These are phyloP conservation scores for Coelastrella sp. DNA, from an alignment of 139 green algal genomes.

Conservation along the genomic window DNA sequence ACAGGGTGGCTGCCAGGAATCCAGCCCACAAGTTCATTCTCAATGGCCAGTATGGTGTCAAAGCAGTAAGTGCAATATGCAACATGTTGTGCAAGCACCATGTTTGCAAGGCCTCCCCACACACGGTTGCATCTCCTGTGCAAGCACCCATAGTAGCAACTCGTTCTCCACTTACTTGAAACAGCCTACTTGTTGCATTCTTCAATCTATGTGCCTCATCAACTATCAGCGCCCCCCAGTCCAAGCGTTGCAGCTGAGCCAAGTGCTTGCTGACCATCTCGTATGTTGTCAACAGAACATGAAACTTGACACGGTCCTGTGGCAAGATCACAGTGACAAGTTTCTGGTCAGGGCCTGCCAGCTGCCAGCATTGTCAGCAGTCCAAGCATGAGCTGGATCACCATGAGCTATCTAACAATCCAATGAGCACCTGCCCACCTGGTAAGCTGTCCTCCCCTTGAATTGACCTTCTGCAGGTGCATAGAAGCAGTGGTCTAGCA, in stretches of 20 bases:
- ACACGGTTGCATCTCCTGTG: too few relatives aligned
- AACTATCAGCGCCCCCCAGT: constrained; percentile 72
- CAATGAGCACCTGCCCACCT: neutral
- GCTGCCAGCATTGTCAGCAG: too few relatives aligned
- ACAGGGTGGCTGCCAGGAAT: too few relatives aligned
- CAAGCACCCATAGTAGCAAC: too few relatives aligned
- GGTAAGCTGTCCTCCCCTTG: constrained; percentile 6
- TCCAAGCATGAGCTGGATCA: too few relatives aligned
- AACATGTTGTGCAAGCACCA: too few relatives aligned
- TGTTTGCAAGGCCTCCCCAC: too few relatives aligned
- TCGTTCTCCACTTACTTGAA: too few relatives aligned
- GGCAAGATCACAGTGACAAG: neutral
- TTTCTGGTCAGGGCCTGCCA: neutral
- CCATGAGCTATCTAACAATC: too few relatives aligned
- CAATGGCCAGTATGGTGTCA: too few relatives aligned
- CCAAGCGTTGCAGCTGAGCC: constrained; percentile 22
- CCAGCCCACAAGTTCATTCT: neutral
- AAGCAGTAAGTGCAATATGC: too few relatives aligned
- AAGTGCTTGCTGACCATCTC: constrained; percentile 57
- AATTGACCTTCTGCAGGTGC: constrained; percentile 5
- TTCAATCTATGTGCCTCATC: constrained; percentile 73
- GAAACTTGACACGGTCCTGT: constrained; percentile 72
- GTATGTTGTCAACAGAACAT: constrained; percentile 79
- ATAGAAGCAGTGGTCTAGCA: constrained; percentile 72
- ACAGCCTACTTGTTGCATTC: constrained; percentile 27